phyloP scores from a whole-genome alignment of 2,329 filamentous ascomycete species.

The Graphilbum fragrans region DNA sequence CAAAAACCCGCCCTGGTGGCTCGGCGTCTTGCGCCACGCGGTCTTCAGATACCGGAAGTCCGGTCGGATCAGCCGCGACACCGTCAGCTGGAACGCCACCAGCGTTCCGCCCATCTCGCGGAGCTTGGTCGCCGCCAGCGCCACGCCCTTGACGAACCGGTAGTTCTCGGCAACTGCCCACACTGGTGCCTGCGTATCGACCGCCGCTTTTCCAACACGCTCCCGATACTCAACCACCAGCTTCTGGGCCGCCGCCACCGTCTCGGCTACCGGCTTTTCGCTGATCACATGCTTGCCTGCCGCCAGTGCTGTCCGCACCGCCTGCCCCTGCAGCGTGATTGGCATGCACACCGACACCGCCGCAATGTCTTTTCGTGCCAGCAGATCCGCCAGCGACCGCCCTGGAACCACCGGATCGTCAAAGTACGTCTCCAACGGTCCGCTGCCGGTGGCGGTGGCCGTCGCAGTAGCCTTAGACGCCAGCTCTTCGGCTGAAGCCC shows the following conservation, averaged over 20 bases:
- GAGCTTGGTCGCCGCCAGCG: conserved; percentile 12
- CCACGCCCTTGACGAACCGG: conserved; percentile 29
- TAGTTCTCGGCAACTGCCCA: conserved; percentile 64
- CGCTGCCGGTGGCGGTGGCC: conserved; percentile 9
- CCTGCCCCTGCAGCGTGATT: conserved; percentile 46
- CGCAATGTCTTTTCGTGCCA: conserved; percentile 39
- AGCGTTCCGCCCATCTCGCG: conserved; percentile 16
- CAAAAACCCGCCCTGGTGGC: conserved; percentile 64
- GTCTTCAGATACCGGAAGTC: conserved; percentile 36
- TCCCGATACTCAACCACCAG: conserved; percentile 19
- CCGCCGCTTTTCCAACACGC: conserved; percentile 1
- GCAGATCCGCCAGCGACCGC: conserved; percentile 35
- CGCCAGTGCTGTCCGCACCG: conserved; percentile 44
- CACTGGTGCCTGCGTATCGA: conserved; percentile 18
- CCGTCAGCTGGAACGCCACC: conserved; percentile 25
- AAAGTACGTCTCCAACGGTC: conserved; percentile 37
- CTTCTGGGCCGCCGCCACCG: conserved; percentile 20
- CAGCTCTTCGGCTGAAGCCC: conserved; percentile 39
- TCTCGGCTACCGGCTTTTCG: conserved; percentile 57
- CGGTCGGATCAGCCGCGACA: conserved; percentile 28
- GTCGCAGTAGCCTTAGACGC: conserved; percentile 15
- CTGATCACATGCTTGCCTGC: conserved; percentile 59
- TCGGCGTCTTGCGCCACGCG: conserved; percentile 51
- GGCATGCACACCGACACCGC: conserved; percentile 50
- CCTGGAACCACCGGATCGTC: conserved; percentile 33